Percentiles rank a stretch among this genome's conserved stretches.
These are phyloP conservation scores for Huntiella bhutanensis DNA, from an alignment of 2,329 filamentous ascomycete genomes.

Conservation along the genomic window DNA sequence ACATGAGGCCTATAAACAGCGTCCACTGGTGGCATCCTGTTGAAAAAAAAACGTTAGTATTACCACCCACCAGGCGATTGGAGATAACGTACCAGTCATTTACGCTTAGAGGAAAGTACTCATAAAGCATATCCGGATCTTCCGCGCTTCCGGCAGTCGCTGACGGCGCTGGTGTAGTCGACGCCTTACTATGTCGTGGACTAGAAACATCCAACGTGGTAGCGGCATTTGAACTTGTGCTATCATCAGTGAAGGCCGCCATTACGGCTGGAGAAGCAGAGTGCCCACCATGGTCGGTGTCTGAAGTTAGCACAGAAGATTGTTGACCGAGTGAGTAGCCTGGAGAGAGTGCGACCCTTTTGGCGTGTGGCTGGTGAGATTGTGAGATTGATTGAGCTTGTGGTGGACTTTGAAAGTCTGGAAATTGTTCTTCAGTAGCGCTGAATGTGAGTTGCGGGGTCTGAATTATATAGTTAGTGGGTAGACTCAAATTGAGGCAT, in stretches of 20 bases:
- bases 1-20: slow-evolving; percentile 83
- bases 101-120: slow-evolving; percentile 81
- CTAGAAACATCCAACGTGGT: slow-evolving; percentile 29
- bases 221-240: slow-evolving; percentile 35
- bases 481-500: too few species aligned
- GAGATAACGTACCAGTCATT: slow-evolving; percentile 52
- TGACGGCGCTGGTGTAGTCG: slow-evolving; percentile 16
- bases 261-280: slow-evolving; percentile 14
- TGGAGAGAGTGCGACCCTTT: slow-evolving; percentile 23
- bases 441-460: too few species aligned
- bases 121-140: slow-evolving; percentile 68
- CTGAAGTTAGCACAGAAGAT: slow-evolving; percentile 12
- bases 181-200: slow-evolving; percentile 26
- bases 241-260: slow-evolving; percentile 30
- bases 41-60: neutral
- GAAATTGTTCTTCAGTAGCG: too few species aligned
- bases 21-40: slow-evolving; percentile 67
- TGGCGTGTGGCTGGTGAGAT: slow-evolving; percentile 3
- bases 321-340: slow-evolving; percentile 26
- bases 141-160: slow-evolving; percentile 28
- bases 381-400: neutral
- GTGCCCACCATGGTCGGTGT: neutral
- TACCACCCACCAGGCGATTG: too few species aligned
- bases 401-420: too few species aligned
- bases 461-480: too few species aligned